phyloP scores from a whole-genome alignment of 2,329 filamentous ascomycete genomes.

The Fusarium bactridioides region DNA sequence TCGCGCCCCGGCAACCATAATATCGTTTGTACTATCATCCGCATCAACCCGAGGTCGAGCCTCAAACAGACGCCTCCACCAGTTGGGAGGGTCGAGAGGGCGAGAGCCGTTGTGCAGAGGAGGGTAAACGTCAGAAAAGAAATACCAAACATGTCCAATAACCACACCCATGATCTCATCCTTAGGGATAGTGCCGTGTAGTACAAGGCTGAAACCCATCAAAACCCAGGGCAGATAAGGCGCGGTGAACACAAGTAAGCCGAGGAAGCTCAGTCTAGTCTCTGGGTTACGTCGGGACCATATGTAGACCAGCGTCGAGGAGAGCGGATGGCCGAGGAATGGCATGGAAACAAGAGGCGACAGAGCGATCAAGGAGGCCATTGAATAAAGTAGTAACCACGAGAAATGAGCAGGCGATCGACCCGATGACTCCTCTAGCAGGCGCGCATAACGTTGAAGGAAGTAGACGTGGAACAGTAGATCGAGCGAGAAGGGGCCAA shows the following conservation, averaged over 20 bases:
- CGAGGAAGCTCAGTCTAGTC: conserved; percentile 86
- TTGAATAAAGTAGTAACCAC: conserved; percentile 90
- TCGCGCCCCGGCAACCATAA: conserved; percentile 63
- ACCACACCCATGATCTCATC: conserved; percentile 96
- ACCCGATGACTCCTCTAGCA: conserved; percentile 94
- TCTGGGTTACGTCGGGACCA: conserved; percentile 97
- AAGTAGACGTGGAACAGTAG: conserved; percentile 99
- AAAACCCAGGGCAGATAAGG: conserved; percentile 97
- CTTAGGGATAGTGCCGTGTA: conserved; percentile 89
- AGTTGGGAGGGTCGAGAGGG: conserved; percentile 86
- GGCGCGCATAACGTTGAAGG: conserved; percentile 92
- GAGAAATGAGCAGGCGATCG: conserved; percentile 92
- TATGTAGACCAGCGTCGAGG: conserved; percentile 94
- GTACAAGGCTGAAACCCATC: conserved; percentile 89
- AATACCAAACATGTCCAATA: conserved; percentile 97
- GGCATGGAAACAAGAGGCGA: conserved; percentile 90
- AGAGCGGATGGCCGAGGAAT: conserved; percentile 92
- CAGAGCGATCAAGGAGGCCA: conserved; percentile 77
- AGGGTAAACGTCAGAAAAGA: conserved; percentile 96
- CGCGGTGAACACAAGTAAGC: conserved; percentile 88
- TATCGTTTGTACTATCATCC: conserved; percentile 65
- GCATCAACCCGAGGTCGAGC: conserved; percentile 58
- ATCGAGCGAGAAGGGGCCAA: conserved; percentile 91
- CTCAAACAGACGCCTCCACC: conserved; percentile 89
- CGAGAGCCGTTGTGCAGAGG: conserved; percentile 84